Percentiles rank a stretch among this genome's conserved stretches.
These are phyloP conservation scores for Berkeleyomyces rouxiae DNA, from an alignment of 2,329 filamentous ascomycete species.

Conservation along the genomic window DNA sequence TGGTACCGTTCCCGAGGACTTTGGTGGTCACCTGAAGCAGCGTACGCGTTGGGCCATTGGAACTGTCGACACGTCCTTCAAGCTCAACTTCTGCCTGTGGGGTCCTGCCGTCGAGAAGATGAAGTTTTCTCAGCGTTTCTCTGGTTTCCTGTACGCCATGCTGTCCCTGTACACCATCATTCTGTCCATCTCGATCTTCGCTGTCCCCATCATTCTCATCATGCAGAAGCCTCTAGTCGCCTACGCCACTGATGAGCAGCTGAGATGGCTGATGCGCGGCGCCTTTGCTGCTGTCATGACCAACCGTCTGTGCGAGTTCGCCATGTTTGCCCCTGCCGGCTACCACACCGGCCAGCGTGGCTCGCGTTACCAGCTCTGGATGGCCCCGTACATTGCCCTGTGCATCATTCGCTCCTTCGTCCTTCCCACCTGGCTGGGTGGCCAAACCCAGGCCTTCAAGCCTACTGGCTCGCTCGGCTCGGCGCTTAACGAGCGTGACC, in stretches of 20 bases:
- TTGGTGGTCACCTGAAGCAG: conserved; percentile 38
- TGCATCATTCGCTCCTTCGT: conserved; percentile 41
- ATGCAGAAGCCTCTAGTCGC: conserved; percentile 41
- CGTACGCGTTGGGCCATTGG: conserved; percentile 38
- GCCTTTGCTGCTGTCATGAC: conserved; percentile 34
- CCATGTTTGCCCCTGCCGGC: conserved; percentile 41
- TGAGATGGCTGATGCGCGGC: conserved; percentile 40
- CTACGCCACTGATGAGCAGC: conserved; percentile 33
- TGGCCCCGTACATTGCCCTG: conserved; percentile 43
- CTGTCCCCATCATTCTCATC: conserved; percentile 41
- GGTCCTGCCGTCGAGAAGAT: conserved; percentile 36
- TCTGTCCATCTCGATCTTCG: conserved; percentile 36
- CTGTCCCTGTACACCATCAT: conserved; percentile 40
- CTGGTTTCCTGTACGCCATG: conserved; percentile 39
- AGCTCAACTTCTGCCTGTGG: conserved; percentile 42
- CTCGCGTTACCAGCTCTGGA: conserved; percentile 41
- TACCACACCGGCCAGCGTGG: conserved; percentile 43
- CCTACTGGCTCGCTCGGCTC: conserved; percentile 41
- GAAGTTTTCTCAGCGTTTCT: conserved; percentile 40
- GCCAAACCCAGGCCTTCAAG: conserved; percentile 40
- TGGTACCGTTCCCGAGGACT: conserved; percentile 42
- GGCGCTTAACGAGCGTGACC: conserved; percentile 40
- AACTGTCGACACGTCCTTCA: conserved; percentile 41
- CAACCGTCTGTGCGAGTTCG: conserved; percentile 39
- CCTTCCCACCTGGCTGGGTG: conserved; percentile 42